Conservation (phyloP, 2,329 filamentous ascomycete genomes). For the Trichophyton schoenleinii region DNA sequence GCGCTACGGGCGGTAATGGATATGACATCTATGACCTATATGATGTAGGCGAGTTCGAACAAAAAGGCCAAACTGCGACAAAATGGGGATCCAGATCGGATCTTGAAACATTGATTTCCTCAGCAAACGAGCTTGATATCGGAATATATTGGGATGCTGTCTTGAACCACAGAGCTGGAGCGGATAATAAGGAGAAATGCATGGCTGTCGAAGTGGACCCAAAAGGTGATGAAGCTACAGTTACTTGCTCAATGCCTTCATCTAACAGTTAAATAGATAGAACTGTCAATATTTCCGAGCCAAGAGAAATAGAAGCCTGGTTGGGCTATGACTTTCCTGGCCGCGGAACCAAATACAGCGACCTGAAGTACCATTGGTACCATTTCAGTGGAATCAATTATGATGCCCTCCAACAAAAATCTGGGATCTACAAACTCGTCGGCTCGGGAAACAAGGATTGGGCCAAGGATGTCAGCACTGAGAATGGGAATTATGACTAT, state of each 20-base stretch:
- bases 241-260: not conserved
- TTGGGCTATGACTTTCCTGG: conserved; percentile 54
- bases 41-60: conserved; percentile 59
- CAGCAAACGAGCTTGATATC: conserved; percentile 43
- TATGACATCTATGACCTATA: conserved; percentile 60
- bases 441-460: conserved; percentile 48
- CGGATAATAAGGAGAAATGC: conserved; percentile 52
- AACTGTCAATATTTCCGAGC: conserved; percentile 27
- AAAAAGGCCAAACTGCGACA: conserved; percentile 50
- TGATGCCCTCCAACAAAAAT: conserved; percentile 44
- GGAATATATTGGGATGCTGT: conserved; percentile 58
- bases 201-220: conserved; percentile 52
- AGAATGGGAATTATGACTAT: conserved; percentile 56
- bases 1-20: conserved; percentile 49
- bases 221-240: conserved; percentile 23
- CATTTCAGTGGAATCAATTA: conserved; percentile 60
- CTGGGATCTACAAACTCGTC: conserved; percentile 53
- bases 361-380: conserved; percentile 51
- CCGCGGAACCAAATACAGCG: conserved; percentile 47
- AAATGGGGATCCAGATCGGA: conserved; percentile 59
- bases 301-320: conserved; percentile 56
- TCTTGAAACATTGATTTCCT: conserved; percentile 40
- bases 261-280: conserved; percentile 4
- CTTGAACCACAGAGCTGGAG: conserved; percentile 59
- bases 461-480: conserved; percentile 48